phyloP scores from a whole-genome alignment of 2,329 filamentous ascomycete genomes.

The Fusarium buharicum region DNA sequence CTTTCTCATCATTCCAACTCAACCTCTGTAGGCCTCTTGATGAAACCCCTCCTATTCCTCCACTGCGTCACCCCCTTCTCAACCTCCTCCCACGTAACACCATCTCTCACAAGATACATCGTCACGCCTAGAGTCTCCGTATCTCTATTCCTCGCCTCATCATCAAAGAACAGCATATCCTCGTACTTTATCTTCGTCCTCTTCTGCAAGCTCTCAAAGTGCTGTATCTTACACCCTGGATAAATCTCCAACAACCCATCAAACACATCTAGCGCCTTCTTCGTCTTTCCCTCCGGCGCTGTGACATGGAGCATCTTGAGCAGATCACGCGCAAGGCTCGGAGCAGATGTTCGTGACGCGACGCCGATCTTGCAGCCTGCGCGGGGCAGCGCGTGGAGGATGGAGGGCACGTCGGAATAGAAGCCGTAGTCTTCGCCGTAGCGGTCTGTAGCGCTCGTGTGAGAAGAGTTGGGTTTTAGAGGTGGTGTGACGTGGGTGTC shows the following conservation, averaged over 20 bases:
- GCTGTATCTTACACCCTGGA: slow-evolving; percentile 83
- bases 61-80: slow-evolving; percentile 84
- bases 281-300: slow-evolving; percentile 48
- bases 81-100: slow-evolving; percentile 79
- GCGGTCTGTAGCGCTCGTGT: slow-evolving; percentile 61
- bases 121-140: slow-evolving; percentile 82
- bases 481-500: slow-evolving; percentile 89
- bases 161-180: slow-evolving; percentile 97
- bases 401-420: slow-evolving; percentile 74
- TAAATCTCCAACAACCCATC: slow-evolving; percentile 73
- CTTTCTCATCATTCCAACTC: slow-evolving; percentile 16
- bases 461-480: slow-evolving; percentile 61
- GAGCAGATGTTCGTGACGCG: slow-evolving; percentile 83
- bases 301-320: slow-evolving; percentile 75
- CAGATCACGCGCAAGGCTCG: slow-evolving; percentile 82
- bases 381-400: slow-evolving; percentile 68
- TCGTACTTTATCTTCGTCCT: slow-evolving; percentile 76
- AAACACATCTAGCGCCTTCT: slow-evolving; percentile 68
- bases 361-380: slow-evolving; percentile 69
- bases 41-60: slow-evolving; percentile 74
- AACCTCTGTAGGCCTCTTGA: slow-evolving; percentile 16
- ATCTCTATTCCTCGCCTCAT: slow-evolving; percentile 86
- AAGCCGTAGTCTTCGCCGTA: slow-evolving; percentile 75
- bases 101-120: slow-evolving; percentile 84
- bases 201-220: slow-evolving; percentile 80